These are phyloP conservation scores for Tetracladium maxilliforme DNA, from an alignment of 2,329 filamentous ascomycete species.

Conservation along the genomic window DNA sequence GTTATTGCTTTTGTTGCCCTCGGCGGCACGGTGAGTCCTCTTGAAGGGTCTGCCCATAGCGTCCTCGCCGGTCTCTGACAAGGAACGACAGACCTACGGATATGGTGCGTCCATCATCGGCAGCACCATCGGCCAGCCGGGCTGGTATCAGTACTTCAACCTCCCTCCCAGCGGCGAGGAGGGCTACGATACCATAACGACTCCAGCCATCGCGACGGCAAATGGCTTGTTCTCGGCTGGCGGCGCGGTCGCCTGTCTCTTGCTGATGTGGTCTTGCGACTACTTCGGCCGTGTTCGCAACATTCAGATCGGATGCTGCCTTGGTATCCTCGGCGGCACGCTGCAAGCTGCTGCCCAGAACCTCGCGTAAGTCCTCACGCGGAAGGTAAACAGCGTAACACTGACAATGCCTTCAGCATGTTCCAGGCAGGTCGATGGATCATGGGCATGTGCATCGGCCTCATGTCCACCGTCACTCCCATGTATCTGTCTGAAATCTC, in stretches of 20 bases:
- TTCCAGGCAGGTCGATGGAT: conserved; percentile 26
- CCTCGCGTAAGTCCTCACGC: conserved; percentile 16
- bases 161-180: conserved; percentile 24
- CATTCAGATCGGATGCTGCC: conserved; percentile 27
- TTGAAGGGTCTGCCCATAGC: conserved; percentile 17
- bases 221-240: conserved; percentile 33
- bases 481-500: conserved; percentile 28
- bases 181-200: conserved; percentile 28
- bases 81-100: conserved; percentile 27
- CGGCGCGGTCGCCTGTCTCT: conserved; percentile 27
- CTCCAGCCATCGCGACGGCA: conserved; percentile 28
- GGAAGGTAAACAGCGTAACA: too few relatives aligned
- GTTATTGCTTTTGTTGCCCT: too few relatives aligned
- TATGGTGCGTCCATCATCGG: conserved; percentile 33
- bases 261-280: conserved; percentile 32
- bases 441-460: conserved; percentile 23
- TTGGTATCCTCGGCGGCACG: conserved; percentile 27
- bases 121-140: conserved; percentile 35
- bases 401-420: conserved; percentile 13
- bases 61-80: too few relatives aligned
- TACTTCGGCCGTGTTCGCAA: conserved; percentile 25
- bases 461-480: conserved; percentile 24
- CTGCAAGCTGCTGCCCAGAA: conserved; percentile 28
- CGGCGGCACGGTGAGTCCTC: conserved; percentile 21
- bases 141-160: conserved; percentile 33